Base-by-base conservation (phyloP, 2,329 filamentous ascomycete species). In the Oidium heveae region DNA sequence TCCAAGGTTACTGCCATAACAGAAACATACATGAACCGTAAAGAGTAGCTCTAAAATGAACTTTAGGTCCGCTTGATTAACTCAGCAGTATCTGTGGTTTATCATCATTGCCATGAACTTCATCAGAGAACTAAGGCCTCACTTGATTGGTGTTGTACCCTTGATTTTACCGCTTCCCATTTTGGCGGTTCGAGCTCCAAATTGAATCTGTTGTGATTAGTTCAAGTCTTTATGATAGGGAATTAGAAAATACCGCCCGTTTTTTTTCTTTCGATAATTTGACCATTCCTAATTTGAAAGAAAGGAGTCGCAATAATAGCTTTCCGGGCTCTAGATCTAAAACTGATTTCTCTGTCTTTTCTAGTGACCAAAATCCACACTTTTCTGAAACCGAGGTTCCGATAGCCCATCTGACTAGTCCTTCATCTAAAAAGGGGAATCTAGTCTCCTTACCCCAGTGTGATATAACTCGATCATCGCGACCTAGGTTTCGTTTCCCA, bases 401-500 rank as follows among this genome's bases (percentile, higher is more conserved):
- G 28, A 96, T 74, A 7, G 85, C 84, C 77, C 87, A 91, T 28
- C 72, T 72, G n/a, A 95, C 80, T 47, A 98, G 74, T 2, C 76
- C 72, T 67, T 98, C 91, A 58, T 96, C 91, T 0, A 98, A 74
- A 63, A 78, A 98, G 0, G 93, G 91, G 64, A 93, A 95, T 37
- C 91, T 77, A 34, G 84, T 84, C 67, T 98, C 91, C 57, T 81
- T 82, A 15, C 84, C 79, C 84, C 88, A 96, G 63, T 94, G 77
- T 2, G 86, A 81, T 67, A 95, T 86, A 18, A 88, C 83, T 24
- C 91, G 77, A 67, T 98, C 93, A 63, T 98, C 91, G 10, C 91
- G 80, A 4, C 91, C 93, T 8, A 98, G 74, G 60, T 98, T 98
- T n/a, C 91, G 79, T 67, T 91, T 86, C 0, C 89, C 88, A 1